Base-by-base conservation (phyloP, 2,329 filamentous ascomycete genomes). In the Sclerotinia spermophila region DNA sequence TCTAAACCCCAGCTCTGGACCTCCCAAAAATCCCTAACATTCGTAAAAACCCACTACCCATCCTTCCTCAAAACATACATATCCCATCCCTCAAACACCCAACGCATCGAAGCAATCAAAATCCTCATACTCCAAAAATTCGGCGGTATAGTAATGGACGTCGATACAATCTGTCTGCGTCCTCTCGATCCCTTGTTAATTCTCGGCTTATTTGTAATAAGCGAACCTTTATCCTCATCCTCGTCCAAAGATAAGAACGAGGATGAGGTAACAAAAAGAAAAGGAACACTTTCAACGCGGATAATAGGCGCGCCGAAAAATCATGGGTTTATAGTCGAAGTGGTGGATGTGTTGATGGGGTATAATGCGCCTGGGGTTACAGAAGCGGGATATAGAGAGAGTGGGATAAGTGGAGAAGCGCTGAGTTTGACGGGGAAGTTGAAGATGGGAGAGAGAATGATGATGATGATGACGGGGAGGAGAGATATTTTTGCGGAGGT, bases 321-420 rank as follows among this genome's bases (percentile, higher is more conserved):
- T 11, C 56, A 59, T 27, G 56, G 35, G 3, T 59, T 40, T 40
- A n/a, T 59, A 3, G 24, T n/a, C 2, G 24, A 59, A 24, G 13
- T 59, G 33, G 10, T 40, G 13, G 56, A 59, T 59, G 24, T 59
- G 1, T 15, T 59, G 21, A 59, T 17, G 33, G 56, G 35, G 3
- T 27, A 19, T 40, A 15, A 27, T 40, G 56, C 56, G 8, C 35
- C 56, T 0, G 35, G 56, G 7, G 24, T 30, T 5, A 3, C 27
- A 1, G 27, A 27, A 2, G 27, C 2, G 0, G 13, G 7, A 1
- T 13, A 10, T 8, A 0, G 27, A 3, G 27, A 4, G 17, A 30
- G 19, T 0, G 15, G 2, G 10, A 33, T 1, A 33, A 3, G 3
- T 6, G 17, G 0, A 1, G 15, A 1, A 21, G 4, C 0, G 1